Evolutionary conservation across 2,329 filamentous ascomycete species (phyloP).

Genomic region (Nemania sp.): DNA sequence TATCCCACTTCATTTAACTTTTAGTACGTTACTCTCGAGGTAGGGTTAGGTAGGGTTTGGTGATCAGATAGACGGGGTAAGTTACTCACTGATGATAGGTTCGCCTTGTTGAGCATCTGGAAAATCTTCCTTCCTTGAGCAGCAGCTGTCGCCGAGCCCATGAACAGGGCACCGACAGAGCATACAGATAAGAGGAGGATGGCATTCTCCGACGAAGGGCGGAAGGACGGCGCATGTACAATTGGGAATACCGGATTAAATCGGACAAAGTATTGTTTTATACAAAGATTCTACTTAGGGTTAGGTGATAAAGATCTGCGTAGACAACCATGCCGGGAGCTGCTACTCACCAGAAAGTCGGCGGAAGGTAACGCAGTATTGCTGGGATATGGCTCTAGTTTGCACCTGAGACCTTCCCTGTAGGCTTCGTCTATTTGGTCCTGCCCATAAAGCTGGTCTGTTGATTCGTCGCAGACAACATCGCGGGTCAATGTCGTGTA

Average conservation of each 20-base stretch:
- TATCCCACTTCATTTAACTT: conserved; percentile 18
- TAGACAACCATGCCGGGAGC: background rate
- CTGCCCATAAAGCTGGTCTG: conserved; percentile 12
- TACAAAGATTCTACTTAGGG: conserved; percentile 23
- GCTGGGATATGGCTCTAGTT: conserved; percentile 21
- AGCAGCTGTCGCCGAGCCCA: conserved; percentile 25
- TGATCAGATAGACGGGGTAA: too few species aligned
- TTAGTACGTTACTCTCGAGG: background rate
- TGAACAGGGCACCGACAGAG: conserved; percentile 25
- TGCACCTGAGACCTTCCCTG: conserved; percentile 23
- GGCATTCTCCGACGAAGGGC: conserved; percentile 24
- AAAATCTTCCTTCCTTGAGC: conserved; percentile 25
- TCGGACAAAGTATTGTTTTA: conserved; percentile 26
- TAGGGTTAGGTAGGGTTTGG: background rate
- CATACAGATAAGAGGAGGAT: conserved; percentile 24
- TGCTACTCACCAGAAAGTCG: conserved; percentile 19
- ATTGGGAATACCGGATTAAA: conserved; percentile 27
- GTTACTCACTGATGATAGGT: conserved; percentile 22
- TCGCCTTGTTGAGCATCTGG: conserved; percentile 26
- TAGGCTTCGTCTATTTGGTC: conserved; percentile 26
- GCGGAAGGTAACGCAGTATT: conserved; percentile 23
- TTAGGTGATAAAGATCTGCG: conserved; percentile 1
- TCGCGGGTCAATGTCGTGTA: conserved; percentile 24
- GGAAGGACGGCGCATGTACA: conserved; percentile 24
- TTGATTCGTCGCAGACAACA: conserved; percentile 20